Conservation (phyloP, 2,329 filamentous ascomycete species). For the Phialocephala sp. region DNA sequence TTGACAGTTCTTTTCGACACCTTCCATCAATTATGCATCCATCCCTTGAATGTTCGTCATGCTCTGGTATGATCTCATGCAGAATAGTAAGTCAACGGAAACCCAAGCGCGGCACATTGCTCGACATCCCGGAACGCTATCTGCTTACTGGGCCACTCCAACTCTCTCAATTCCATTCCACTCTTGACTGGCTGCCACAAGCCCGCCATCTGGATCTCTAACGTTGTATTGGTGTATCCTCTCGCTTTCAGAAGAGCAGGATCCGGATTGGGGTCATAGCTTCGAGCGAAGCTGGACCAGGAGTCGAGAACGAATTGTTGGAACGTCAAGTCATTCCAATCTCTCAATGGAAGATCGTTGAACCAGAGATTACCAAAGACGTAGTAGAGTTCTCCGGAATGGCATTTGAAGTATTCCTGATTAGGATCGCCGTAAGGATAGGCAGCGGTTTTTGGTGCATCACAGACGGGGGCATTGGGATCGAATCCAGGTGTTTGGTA, state of each 20-base stretch:
- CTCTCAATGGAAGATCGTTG: slow-evolving; percentile 38
- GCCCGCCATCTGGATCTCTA: slow-evolving; percentile 32
- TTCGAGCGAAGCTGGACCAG: slow-evolving; percentile 40
- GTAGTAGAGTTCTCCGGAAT: slow-evolving; percentile 43
- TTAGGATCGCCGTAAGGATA: slow-evolving; percentile 42
- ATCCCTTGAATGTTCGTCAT: not conserved
- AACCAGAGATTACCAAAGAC: slow-evolving; percentile 42
- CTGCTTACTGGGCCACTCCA: slow-evolving; percentile 35
- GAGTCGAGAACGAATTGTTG: slow-evolving; percentile 36
- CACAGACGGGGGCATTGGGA: slow-evolving; percentile 36
- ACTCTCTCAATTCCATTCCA: slow-evolving; percentile 25
- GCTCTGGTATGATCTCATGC: not conserved
- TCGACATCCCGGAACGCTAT: slow-evolving; percentile 29
- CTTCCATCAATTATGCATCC: not conserved
- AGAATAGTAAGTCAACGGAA: slow-evolving; percentile 31
- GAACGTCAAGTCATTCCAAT: slow-evolving; percentile 41
- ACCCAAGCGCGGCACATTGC: slow-evolving; percentile 33
- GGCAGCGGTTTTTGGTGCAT: slow-evolving; percentile 31
- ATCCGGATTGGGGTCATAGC: slow-evolving; percentile 35
- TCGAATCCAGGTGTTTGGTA: slow-evolving; percentile 39
- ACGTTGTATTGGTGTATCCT: slow-evolving; percentile 33
- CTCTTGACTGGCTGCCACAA: slow-evolving; percentile 31
- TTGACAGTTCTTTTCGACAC: no score
- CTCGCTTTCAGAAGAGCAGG: slow-evolving; percentile 33
- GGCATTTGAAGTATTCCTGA: slow-evolving; percentile 46